Base-by-base conservation (phyloP, 2,329 filamentous ascomycete genomes). In the Didymella segeticola region DNA sequence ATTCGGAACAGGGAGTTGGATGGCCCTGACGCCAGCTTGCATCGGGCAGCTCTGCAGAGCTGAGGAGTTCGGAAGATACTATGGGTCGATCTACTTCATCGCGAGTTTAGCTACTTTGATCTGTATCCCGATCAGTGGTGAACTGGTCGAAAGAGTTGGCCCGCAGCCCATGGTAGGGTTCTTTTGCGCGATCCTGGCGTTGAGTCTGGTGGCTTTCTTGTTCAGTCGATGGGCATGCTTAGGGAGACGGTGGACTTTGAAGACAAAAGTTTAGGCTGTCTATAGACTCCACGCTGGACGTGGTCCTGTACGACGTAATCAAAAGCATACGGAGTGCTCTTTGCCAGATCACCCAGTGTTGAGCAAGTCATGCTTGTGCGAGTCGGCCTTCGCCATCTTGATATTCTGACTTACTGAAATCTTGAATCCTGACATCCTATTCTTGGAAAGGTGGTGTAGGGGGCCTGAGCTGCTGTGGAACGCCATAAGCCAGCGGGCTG, bases 51-150 rank as follows among this genome's bases (percentile, higher is more conserved):
- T 82, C 6, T 81, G 79, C 53, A 67, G 75, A 26, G 75, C 74
- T 7, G 65, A 80, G 31, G 77, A 81, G 31, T 79, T 79, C 61
- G 80, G 80, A 9, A 76, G 79, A 15, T 75, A 82, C 10, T 78
- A 85, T 61, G 83, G 83, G 0, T 82, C 82, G 1, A 66, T 74
- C 63, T 75, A 74, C 46, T 73, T 73, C 52, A 60, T 75, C 7
- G 71, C 70, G 4, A 69, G 66, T 50, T 53, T 75, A n/a, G 69
- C 72, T 5, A 70, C 70, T 5, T 56, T 75, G 3, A 63, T 74
- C 2, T 73, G 72, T 33, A 69, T 75, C 15, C 72, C 72, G 0
- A 71, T 73, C 23, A 70, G 68, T 48, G 72, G 72, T 37, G 69
- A 73, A 58, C 59, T 75, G 17, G 66, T 74, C 5, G 61, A 71